phyloP scores from a whole-genome alignment of 805 yeast genomes.

The Kregervanrija fluxuum region DNA sequence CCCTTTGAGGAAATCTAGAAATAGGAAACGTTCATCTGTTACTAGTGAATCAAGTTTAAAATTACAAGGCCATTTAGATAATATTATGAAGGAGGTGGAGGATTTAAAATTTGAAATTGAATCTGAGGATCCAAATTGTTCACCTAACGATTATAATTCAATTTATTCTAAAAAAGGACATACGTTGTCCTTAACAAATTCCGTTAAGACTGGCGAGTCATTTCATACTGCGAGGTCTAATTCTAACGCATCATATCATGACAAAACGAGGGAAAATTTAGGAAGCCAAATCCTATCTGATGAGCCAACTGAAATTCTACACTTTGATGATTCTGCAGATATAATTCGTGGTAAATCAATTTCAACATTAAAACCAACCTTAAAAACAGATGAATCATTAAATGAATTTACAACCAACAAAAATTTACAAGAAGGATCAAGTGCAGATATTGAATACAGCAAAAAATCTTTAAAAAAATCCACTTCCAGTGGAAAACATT shows the following conservation, averaged over 20 bases:
- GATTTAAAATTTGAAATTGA: slow-evolving; percentile 21
- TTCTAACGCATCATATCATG: neutral
- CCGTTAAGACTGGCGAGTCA: slow-evolving; percentile 4
- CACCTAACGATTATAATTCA: neutral
- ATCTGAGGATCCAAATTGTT: slow-evolving; percentile 8
- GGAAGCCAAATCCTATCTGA: neutral
- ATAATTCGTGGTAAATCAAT: neutral
- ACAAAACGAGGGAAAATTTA: neutral
- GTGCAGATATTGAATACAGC: neutral
- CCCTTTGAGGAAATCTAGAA: neutral
- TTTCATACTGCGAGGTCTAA: slow-evolving; percentile 11
- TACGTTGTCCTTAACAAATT: neutral
- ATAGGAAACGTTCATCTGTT: neutral
- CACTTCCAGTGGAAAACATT: neutral
- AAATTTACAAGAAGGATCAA: no score
- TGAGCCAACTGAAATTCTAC: slow-evolving; percentile 1
- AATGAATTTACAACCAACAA: no score
- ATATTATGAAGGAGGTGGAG: slow-evolving; percentile 27
- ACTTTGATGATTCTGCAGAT: neutral
- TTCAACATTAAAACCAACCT: neutral
- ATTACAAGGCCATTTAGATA: slow-evolving; percentile 23
- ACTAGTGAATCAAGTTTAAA: slow-evolving; percentile 8
- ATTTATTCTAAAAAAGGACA: neutral
- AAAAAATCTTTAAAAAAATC: neutral
- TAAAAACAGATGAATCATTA: neutral